A percentile compares a stretch with the other conserved stretches of the same genome.
phyloP scores from a whole-genome alignment of 1,284 basidiomycete genomes.

The Apiotrichum domesticum region DNA sequence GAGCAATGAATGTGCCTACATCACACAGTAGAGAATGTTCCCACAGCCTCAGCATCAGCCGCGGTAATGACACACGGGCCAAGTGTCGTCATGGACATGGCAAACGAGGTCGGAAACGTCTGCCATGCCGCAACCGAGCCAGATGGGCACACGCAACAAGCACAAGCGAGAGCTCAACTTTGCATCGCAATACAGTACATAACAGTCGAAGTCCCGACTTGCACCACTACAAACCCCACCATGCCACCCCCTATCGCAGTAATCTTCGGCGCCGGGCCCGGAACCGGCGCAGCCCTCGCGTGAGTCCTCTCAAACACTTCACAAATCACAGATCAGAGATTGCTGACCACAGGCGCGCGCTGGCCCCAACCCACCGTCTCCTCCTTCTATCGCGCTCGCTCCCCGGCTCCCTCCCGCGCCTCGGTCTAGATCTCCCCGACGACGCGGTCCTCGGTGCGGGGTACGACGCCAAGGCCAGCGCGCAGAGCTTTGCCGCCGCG shows the following conservation, averaged over 20 bases:
- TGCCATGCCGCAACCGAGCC: too few species aligned
- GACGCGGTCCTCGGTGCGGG: constrained; percentile 23
- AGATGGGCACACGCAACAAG: too few species aligned
- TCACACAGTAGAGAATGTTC: too few species aligned
- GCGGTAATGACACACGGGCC: too few species aligned
- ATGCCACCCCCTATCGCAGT: constrained; percentile 28
- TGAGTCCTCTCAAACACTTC: neutral
- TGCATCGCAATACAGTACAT: too few species aligned
- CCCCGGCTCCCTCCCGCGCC: constrained; percentile 27
- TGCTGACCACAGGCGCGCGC: constrained; percentile 19
- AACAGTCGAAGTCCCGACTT: too few species aligned
- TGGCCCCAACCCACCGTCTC: constrained; percentile 37
- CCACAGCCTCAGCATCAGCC: too few species aligned
- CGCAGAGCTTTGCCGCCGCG: constrained; percentile 23
- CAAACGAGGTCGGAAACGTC: too few species aligned
- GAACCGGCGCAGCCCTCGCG: constrained; percentile 33
- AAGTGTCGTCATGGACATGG: too few species aligned
- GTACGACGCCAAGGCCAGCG: constrained; percentile 22
- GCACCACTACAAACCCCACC: too few species aligned
- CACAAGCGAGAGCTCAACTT: too few species aligned
- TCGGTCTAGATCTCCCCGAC: constrained; percentile 24
- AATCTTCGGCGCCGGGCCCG: constrained; percentile 40
- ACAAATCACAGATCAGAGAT: neutral
- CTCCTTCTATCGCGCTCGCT: constrained; percentile 43
- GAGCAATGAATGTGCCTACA: too few species aligned